Base-by-base conservation (phyloP, 352 stramenopile genomes). In the Salisapilia sapeloensis region DNA sequence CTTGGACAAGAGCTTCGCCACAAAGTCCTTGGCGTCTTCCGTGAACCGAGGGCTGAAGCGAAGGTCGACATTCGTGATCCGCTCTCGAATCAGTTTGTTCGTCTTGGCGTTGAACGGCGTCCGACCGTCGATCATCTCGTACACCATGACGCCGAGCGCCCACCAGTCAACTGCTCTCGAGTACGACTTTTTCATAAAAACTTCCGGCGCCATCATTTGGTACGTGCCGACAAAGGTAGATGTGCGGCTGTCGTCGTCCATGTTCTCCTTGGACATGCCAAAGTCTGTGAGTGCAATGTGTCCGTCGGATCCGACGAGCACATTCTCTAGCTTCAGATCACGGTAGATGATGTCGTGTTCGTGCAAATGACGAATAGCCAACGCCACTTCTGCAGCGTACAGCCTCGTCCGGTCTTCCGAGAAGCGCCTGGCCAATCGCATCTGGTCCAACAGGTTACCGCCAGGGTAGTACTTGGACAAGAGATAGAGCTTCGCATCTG, bases 211-310 rank as follows among this genome's bases (percentile, higher is more conserved):
- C 59, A 96, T 89, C 59, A 93, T 93, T 50, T 96, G 71, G 46
- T 87, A 89, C 36, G 83, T 96, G 17, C 85, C 85, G 15, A 92
- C 85, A 41, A 96, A 93, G 9, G 84, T 94, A 4, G 54, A 70
- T 27, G 81, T 92, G 24, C 79, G 60, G 12, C 63, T 56, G 25
- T 60, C 41, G 17, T 63, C 59, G n/a, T 53, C 79, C 53, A 99
- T 96, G 33, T 96, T 93, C 45, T 98, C 94, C 53, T 99, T 99
- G 6, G 82, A 95, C 50, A 98, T 86, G n/a, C 94, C 95, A 60
- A 99, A 99, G 59, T 99, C 94, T 28, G 94, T 99, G 14, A 99
- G 60, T 24, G 92, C 81, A 26, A 99, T 77, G 48, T 99, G 91
- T 25, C 95, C 95, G 31, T 92, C 58, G 10, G 75, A 81, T 42